Evolutionary conservation across 495 filamentous ascomycete genomes (phyloP).

Genomic region (Penicillium ochrochloron): DNA sequence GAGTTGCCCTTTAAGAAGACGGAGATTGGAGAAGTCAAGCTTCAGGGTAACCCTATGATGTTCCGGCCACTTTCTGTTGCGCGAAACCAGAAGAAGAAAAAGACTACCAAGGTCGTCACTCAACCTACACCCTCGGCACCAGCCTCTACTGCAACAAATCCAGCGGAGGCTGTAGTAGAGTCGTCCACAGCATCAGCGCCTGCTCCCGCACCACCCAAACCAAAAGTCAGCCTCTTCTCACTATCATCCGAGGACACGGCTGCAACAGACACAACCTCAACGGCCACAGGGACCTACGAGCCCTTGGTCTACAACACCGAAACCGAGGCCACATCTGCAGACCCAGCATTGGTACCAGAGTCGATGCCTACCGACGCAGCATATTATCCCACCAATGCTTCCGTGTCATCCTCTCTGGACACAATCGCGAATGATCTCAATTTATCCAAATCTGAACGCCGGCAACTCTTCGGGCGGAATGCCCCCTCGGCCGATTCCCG

Average conservation of each 20-base stretch:
- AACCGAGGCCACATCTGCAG: constrained; percentile 31
- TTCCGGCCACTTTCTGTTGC: constrained; percentile 87
- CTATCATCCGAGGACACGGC: constrained; percentile 39
- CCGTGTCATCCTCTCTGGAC: constrained; percentile 48
- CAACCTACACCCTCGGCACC: constrained; percentile 24
- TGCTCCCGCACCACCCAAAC: constrained; percentile 41
- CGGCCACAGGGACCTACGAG: constrained; percentile 43
- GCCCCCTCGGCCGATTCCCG: constrained; percentile 41
- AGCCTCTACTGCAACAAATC: constrained; percentile 16
- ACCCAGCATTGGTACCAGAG: constrained; percentile 16
- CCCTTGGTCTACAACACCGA: constrained; percentile 53
- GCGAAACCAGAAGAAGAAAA: constrained; percentile 72
- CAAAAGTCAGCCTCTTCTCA: constrained; percentile 68
- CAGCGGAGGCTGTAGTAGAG: constrained; percentile 3
- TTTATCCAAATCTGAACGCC: constrained; percentile 70
- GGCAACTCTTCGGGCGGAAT: constrained; percentile 81
- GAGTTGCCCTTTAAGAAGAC: constrained; percentile 24
- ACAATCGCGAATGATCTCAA: constrained; percentile 73
- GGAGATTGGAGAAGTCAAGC: constrained; percentile 60
- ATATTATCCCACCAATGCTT: constrained; percentile 25
- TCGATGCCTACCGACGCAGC: constrained; percentile 4
- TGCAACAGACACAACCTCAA: constrained; percentile 13
- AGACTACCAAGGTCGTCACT: constrained; percentile 30
- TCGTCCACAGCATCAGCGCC: constrained; percentile 26
- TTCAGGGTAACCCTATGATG: constrained; percentile 78